Evolutionary conservation across 2,329 filamentous ascomycete genomes (phyloP), one percentile per base, ranked within the genome.

Genomic region (Torrubiella hemipterigena): DNA sequence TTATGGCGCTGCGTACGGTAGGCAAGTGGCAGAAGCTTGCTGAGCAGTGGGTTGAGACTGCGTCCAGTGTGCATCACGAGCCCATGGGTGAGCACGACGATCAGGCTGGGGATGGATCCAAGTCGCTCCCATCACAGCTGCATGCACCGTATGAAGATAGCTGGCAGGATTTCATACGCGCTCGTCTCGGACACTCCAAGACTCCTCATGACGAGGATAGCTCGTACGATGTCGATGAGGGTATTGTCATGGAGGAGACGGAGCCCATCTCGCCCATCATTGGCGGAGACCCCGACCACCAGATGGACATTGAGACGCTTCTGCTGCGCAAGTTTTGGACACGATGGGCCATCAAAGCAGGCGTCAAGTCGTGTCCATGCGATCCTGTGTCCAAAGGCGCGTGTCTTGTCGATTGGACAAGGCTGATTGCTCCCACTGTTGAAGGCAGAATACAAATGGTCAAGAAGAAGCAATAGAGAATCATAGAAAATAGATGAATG

Each of bases 1-100:
- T 94, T 55, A 80, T 93, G 69, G 81, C 77, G 6, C 65, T 93
- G 26, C 82, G 83, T 34, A 79, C 87, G 1, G 59, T 93, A 17
- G 82, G 84, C 13, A 73, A 74, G 45, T 94, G 86, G 86, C 75
- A 72, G 37, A 67, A 75, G 35, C 81, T 81, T 61, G 71, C 77
- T 11, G 61, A 67, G 2, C 77, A 84, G 49, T 93, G 83, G 77
- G 56, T 60, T 16, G 51, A 55, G 9, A 73, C 91, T 3, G 75
- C 82, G 20, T 61, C 70, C 17, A 65, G 66, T 15, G 60, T 85
- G 27, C 65, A 75, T 42, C 33, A 66, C 59, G 30, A 53, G 67
- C 27, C 58, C 65, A 25, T 56, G 57, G 5, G 58, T 59, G 27
- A 36, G 49, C 25, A 26, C 51, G 23, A 45, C 52, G 15, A 39